A percentile compares a stretch with the other conserved stretches of the same genome.
phyloP scores from a whole-genome alignment of 1,284 basidiomycete genomes.

The Ustilago bromivora region DNA sequence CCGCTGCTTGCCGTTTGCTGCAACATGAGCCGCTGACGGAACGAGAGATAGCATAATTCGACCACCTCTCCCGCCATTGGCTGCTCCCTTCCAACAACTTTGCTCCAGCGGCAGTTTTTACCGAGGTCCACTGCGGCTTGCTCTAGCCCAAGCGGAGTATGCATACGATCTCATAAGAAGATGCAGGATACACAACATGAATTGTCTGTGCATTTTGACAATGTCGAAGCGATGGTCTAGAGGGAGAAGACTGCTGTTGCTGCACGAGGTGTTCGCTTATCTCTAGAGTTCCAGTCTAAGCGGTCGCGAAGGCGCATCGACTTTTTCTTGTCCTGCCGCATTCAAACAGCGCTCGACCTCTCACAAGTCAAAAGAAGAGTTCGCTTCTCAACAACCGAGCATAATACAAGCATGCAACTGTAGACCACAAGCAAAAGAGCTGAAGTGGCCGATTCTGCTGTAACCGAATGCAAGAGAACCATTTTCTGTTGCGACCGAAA shows the following conservation, averaged over 20 bases:
- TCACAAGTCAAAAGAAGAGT: slow-evolving; percentile 4
- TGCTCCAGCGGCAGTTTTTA: background rate
- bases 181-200: no score
- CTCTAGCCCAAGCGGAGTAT: background rate
- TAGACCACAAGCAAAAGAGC: background rate
- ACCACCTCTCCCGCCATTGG: slow-evolving; percentile 4
- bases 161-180: background rate
- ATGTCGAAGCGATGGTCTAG: background rate
- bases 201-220: no score
- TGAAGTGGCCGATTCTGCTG: background rate
- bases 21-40: background rate
- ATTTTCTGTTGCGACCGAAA: background rate
- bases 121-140: background rate
- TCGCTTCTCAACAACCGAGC: background rate
- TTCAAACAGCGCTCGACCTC: slow-evolving; percentile 7
- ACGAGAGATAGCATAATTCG: slow-evolving; percentile 10
- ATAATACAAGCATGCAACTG: background rate
- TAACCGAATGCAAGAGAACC: slow-evolving; percentile 3
- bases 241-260: background rate
- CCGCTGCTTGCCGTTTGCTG: background rate
- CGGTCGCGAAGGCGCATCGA: slow-evolving; percentile 6
- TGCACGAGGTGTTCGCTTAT: slow-evolving; percentile 9
- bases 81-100: background rate
- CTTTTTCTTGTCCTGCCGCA: background rate
- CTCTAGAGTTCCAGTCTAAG: background rate